Conservation (phyloP, 225 moss, liverwort and hornwort genomes). For the Pseudoscleropodium purum region DNA sequence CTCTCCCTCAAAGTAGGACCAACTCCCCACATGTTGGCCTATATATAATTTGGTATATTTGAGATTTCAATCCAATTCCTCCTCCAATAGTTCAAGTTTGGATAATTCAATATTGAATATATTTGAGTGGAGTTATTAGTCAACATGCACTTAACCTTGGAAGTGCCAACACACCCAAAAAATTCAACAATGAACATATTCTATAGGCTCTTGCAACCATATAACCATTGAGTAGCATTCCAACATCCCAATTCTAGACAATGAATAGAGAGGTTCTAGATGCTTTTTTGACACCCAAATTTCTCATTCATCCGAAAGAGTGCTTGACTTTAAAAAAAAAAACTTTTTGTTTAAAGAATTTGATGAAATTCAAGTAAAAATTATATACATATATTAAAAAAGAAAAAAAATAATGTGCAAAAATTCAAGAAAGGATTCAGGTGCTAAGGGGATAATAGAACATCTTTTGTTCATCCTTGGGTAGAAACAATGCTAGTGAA, state of each 20-base stretch:
- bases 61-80: background rate
- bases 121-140: background rate
- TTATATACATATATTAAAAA: too few species aligned
- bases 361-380: background rate
- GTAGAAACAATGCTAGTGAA: background rate
- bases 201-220: rapidly evolving
- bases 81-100: background rate
- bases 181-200: background rate
- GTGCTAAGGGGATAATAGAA: background rate
- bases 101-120: background rate
- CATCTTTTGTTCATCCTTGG: background rate
- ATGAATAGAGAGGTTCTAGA: background rate
- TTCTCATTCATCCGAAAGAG: background rate
- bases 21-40: rapidly evolving
- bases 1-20: too few species aligned
- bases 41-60: background rate
- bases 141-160: rapidly evolving
- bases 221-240: background rate
- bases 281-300: rapidly evolving
- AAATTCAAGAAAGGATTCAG: too few species aligned
- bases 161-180: rapidly evolving
- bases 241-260: rapidly evolving
- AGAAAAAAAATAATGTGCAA: too few species aligned
- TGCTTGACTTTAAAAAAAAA: background rate
- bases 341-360: background rate